Base-by-base conservation (phyloP, 129 eudicot genomes). In the Lactuca sativa region DNA sequence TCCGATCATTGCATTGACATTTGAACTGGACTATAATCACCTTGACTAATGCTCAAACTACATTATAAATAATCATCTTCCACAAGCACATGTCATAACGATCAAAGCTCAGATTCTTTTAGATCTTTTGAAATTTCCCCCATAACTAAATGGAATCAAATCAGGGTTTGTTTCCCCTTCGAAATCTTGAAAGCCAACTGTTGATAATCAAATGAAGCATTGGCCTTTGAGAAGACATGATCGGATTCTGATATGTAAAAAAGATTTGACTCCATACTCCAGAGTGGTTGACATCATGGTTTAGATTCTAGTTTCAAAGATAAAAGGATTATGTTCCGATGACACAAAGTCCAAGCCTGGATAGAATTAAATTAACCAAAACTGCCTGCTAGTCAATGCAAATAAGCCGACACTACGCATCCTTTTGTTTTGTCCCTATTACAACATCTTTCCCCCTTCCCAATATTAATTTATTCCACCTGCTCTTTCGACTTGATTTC, bases 331-430 rank as follows among this genome's bases (percentile, higher is more conserved):
- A 64, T 74, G 78, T 64, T 74, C 53, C 52, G 56, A 41, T 74
- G 72, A 74, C 78, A 74, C 78, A 56, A 55, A 49, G 36, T 74
- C 72, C 57, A 74, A 64, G 57, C 56, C n/a, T 5, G 2, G 10
- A 55, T 41, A 38, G 30, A 16, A 14, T 48, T 74, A 77, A 69
- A 43, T 4, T 77, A 69, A 61, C 9, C 64, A 62, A 55, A 64
- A 15, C 66, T 74, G 78, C 78, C 66, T 74, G 51, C 78, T 74
- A 15, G 72, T 74, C 78, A 64, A 78, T 56, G 66, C 48, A 52
- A 12, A 44, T 56, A 11, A 48, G 64, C 80, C 83, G 85, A 82
- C 82, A 83, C 14, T 51, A 11, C 67, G 83, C 84, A 76, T 82
- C 86, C 76, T 59, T 12, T 56, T 64, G 66, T 25, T 74, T 74